Base-by-base conservation (phyloP, 306 rosid genomes). In the Cotoneaster glaucophyllus region DNA sequence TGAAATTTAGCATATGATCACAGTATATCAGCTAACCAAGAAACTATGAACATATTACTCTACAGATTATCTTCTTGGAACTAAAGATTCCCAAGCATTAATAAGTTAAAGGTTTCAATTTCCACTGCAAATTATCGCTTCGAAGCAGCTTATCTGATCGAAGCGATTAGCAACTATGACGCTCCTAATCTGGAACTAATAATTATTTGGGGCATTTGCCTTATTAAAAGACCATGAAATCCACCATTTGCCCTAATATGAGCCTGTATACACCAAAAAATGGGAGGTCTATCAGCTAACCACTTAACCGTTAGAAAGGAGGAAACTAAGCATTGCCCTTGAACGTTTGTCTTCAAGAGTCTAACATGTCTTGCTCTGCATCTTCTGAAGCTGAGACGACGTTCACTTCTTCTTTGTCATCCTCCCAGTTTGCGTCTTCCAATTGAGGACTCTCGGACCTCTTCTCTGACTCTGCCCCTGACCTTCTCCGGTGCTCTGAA, bases 401-500 rank as follows among this genome's bases (percentile, higher is more conserved):
- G 43, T 74, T 74, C 10, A 73, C 70, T 52, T 69, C 89, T 63
- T 84, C 84, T 79, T 88, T 81, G 76, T 37, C 78, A 41, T 87
- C 88, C 76, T 87, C 87, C 78, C 75, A 74, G 64, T 87, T 86
- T 29, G 70, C 86, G 61, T 81, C 83, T 39, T 63, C 80, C 73
- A 79, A 52, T 7, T 82, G 74, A 21, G 84, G 85, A 59, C 77
- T 66, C 37, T 76, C 83, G 8, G 85, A 79, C 74, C 67, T 69
- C 73, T 78, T 83, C 26, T 50, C 69, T 0, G 80, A 70, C 72
- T 77, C 87, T 0, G 82, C 81, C 31, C 81, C 70, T 21, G 73
- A 65, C 85, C 92, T 84, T 79, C 90, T 87, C 85, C 86, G 85
- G 86, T 87, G 82, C 78, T 91, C 97, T 93, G 80, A 44, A 69